Percentiles rank a stretch among this genome's conserved stretches.
Conservation (phyloP, 768 basidiomycete genomes). For the Lyophyllum semitale region DNA sequence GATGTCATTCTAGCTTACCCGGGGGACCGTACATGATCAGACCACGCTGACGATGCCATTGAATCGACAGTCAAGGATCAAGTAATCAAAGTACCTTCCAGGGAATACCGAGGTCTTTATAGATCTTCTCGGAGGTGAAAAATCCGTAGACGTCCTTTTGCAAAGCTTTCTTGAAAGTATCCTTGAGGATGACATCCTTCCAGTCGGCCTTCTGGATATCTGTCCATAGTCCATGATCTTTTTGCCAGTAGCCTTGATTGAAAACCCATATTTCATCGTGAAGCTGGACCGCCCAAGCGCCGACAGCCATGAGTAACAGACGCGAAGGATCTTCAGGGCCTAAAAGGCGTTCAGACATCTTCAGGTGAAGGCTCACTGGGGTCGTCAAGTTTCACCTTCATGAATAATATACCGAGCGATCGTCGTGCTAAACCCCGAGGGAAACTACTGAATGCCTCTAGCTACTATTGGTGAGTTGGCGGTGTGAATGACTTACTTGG, state of each 20-base stretch:
- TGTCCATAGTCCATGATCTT: conserved; percentile 60
- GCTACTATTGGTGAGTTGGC: conserved; percentile 2
- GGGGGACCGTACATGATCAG: conserved; percentile 85
- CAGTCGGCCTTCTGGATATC: conserved; percentile 68
- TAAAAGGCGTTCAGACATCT: conserved; percentile 4
- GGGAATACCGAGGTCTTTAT: conserved; percentile 74
- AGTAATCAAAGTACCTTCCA: conserved; percentile 63
- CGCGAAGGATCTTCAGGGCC: conserved; percentile 52
- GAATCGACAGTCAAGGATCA: not conserved
- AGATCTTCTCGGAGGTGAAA: conserved; percentile 72
- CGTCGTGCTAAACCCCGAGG: conserved; percentile 25
- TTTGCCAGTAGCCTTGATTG: conserved; percentile 69
- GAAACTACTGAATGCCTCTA: conserved; percentile 25
- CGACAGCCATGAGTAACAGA: conserved; percentile 53
- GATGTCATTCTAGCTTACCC: conserved; percentile 35
- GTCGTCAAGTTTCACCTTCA: conserved; percentile 39
- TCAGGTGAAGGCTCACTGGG: not conserved
- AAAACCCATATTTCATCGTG: conserved; percentile 81
- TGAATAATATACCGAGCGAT: conserved; percentile 57
- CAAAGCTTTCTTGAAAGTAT: conserved; percentile 64
- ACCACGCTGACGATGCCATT: conserved; percentile 54
- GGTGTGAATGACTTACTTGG: conserved; percentile 36
- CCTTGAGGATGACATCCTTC: conserved; percentile 74
- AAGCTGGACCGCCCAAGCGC: conserved; percentile 50
- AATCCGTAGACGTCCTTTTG: conserved; percentile 80